These are phyloP conservation scores for Hibiscus tridactylites DNA, from an alignment of 345 rosid species.

Conservation along the genomic window DNA sequence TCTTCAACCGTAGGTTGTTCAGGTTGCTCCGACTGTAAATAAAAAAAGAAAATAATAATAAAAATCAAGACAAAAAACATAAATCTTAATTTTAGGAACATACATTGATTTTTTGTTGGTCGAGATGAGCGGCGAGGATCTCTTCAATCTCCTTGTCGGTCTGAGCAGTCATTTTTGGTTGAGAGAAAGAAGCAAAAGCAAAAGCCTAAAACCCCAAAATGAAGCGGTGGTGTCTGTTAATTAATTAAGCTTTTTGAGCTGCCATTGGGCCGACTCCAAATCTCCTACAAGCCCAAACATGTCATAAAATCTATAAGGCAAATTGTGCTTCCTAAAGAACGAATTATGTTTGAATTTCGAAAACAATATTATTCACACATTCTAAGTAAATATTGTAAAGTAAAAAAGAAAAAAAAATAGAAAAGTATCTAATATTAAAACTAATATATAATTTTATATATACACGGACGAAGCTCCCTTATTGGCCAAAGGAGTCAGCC, in stretches of 20 bases:
- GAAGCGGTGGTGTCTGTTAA: background rate
- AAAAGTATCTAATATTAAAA: too few relatives aligned
- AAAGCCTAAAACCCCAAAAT: background rate
- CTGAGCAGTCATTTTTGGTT: conserved; percentile 50
- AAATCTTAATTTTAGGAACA: background rate
- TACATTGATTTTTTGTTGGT: conserved; percentile 53
- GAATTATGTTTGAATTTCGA: too few relatives aligned
- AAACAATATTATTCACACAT: too few relatives aligned
- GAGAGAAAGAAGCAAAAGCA: background rate
- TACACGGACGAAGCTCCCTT: too few relatives aligned
- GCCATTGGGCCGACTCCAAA: background rate
- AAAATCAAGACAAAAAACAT: background rate
- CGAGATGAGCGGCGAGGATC: conserved; percentile 56
- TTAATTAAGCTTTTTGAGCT: background rate
- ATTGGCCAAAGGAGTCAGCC: too few relatives aligned
- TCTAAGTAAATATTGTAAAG: too few relatives aligned
- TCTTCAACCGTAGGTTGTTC: conserved; percentile 37
- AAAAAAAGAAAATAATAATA: background rate
- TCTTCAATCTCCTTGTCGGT: conserved; percentile 59
- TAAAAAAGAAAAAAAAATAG: too few relatives aligned
- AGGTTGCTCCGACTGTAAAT: conserved; percentile 22
- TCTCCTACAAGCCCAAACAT: background rate
- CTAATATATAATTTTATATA: too few relatives aligned
- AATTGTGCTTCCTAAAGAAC: too few relatives aligned
- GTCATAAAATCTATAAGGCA: too few relatives aligned